Evolutionary conservation across 768 basidiomycete genomes (phyloP).

Genomic region (Psilocybe subaeruginosa): DNA sequence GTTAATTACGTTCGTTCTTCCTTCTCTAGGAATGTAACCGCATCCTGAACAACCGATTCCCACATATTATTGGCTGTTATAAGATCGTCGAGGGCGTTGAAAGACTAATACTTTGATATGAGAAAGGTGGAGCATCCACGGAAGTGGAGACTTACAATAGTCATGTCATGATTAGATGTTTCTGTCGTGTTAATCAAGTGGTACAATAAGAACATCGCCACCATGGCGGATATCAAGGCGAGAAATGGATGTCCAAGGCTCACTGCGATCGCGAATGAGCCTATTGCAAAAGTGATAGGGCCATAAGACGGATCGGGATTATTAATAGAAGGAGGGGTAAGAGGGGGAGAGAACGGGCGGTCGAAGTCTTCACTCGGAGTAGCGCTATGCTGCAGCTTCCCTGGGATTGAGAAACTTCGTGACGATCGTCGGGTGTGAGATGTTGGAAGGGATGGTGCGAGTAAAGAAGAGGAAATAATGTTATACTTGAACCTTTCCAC

Average conservation of each 20-base stretch:
- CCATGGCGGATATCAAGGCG: slow-evolving; percentile 39
- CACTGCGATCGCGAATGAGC: slow-evolving; percentile 41
- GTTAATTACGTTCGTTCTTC: slow-evolving; percentile 66
- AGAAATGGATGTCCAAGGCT: slow-evolving; percentile 46
- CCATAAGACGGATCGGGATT: slow-evolving; percentile 41
- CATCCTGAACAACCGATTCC: slow-evolving; percentile 76
- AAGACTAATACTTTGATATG: slow-evolving; percentile 45
- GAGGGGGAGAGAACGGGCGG: slow-evolving; percentile 20
- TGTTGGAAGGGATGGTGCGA: slow-evolving; percentile 58
- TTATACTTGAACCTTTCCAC: slow-evolving; percentile 85
- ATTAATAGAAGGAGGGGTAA: slow-evolving; percentile 18
- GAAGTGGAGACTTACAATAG: slow-evolving; percentile 45
- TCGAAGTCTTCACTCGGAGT: slow-evolving; percentile 38
- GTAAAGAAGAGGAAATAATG: slow-evolving; percentile 77
- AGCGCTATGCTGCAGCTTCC: slow-evolving; percentile 42
- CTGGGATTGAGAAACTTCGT: slow-evolving; percentile 43
- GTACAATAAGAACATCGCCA: slow-evolving; percentile 41
- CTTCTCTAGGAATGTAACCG: slow-evolving; percentile 63
- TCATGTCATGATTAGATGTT: slow-evolving; percentile 50
- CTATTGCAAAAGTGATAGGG: slow-evolving; percentile 41
- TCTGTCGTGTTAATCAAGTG: slow-evolving; percentile 33
- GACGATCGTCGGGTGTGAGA: slow-evolving; percentile 36
- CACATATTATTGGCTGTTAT: slow-evolving; percentile 69
- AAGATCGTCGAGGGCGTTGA: slow-evolving; percentile 68
- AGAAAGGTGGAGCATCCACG: slow-evolving; percentile 11